A percentile compares a stretch with the other conserved stretches of the same genome.
phyloP scores from a whole-genome alignment of 306 rosid genomes.

The Mimosa pudica region DNA sequence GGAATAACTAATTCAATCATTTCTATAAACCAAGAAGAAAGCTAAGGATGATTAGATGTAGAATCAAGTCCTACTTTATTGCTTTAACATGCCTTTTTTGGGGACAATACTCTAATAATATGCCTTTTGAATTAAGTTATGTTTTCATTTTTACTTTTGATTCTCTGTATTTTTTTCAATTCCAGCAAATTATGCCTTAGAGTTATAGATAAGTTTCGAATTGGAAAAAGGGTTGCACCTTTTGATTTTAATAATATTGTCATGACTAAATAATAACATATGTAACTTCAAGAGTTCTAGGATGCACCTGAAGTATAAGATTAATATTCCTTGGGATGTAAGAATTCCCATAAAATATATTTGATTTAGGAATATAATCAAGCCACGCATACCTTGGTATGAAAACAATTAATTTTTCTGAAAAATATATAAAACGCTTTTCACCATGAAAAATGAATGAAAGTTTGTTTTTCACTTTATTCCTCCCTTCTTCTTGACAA shows the following conservation, averaged over 20 bases:
- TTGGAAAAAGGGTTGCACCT: neutral
- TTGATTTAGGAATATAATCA: conserved; percentile 42
- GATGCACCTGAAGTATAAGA: neutral
- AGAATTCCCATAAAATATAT: conserved; percentile 27
- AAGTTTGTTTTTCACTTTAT: conserved; percentile 45
- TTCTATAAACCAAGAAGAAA: neutral
- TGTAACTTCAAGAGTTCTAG: neutral
- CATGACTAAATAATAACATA: neutral
- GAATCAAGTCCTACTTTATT: neutral
- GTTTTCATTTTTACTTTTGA: neutral
- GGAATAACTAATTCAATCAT: neutral
- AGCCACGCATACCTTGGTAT: conserved; percentile 10
- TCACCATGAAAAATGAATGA: conserved; percentile 18
- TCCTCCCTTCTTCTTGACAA: conserved; percentile 46
- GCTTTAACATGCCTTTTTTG: neutral
- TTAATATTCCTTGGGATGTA: conserved; percentile 37
- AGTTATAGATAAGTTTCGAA: neutral
- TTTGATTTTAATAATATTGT: no score
- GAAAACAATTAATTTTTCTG: neutral
- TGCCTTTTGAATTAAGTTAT: neutral
- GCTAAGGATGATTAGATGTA: neutral
- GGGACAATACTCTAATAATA: neutral
- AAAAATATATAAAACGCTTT: conserved; percentile 31
- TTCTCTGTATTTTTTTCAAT: neutral
- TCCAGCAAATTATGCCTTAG: neutral